Evolutionary conservation across 108 stramenopile species (phyloP).

Genomic region (Seminavis robusta): DNA sequence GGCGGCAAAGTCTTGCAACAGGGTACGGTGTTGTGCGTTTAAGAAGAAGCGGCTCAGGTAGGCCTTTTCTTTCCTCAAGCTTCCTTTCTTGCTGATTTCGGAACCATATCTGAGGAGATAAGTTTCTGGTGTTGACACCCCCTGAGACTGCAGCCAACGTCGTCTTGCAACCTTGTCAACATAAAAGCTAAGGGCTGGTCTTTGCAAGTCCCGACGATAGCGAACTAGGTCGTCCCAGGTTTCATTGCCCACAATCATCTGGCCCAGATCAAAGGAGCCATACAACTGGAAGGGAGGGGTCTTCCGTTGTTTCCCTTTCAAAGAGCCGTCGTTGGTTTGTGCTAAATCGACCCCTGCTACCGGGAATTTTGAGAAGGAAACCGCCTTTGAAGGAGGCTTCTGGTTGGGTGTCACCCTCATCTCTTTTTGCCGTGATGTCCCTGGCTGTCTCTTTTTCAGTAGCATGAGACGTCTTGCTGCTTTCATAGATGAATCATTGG

Average conservation of each 20-base stretch:
- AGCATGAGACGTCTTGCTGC: too few species aligned
- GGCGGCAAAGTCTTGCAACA: conserved; percentile 6
- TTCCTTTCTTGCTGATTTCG: conserved; percentile 2
- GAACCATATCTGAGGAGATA: conserved; percentile 11
- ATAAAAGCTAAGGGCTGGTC: background rate
- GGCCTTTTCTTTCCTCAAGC: too few species aligned
- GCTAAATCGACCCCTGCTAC: too few species aligned
- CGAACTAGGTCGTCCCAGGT: conserved; percentile 3
- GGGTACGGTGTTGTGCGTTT: background rate
- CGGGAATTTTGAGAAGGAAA: too few species aligned
- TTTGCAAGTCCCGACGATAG: background rate
- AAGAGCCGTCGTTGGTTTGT: too few species aligned
- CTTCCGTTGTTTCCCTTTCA: too few species aligned
- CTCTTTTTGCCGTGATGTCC: too few species aligned
- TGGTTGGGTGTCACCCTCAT: too few species aligned
- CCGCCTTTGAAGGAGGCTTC: too few species aligned
- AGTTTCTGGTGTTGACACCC: background rate
- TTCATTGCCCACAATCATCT: conserved; percentile 3
- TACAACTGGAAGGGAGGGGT: conserved; percentile 12
- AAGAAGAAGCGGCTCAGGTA: too few species aligned
- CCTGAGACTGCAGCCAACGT: background rate
- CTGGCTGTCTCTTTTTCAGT: too few species aligned
- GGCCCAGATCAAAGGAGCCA: background rate
- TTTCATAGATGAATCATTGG: too few species aligned
- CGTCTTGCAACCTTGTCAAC: conserved; percentile 4